Conservation (phyloP, 371 early-diverging fungal species). For the Encephalitozoon cuniculi region DNA sequence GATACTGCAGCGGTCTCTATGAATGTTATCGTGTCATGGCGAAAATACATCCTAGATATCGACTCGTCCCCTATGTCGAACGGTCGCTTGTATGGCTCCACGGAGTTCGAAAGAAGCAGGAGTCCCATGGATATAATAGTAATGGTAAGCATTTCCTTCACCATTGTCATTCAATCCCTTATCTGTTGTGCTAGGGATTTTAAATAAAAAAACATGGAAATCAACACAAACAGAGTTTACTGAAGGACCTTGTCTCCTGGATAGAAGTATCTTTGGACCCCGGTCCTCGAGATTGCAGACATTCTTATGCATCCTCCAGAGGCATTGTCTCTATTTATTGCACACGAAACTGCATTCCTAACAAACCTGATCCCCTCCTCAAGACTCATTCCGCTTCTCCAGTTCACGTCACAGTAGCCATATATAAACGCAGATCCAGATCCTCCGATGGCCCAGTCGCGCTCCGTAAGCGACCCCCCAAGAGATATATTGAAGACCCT, state of each 20-base stretch:
- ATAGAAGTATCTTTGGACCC: constrained; percentile 77
- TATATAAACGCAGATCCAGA: constrained; percentile 93
- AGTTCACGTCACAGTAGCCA: constrained; percentile 86
- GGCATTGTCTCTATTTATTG: constrained; percentile 90
- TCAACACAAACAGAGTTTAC: background rate
- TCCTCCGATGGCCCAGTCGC: constrained; percentile 87
- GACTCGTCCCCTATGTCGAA: background rate
- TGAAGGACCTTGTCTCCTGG: constrained; percentile 65
- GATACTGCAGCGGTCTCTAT: background rate
- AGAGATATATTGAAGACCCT: constrained; percentile 72
- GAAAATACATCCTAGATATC: background rate
- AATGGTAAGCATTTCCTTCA: background rate
- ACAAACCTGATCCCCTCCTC: constrained; percentile 86
- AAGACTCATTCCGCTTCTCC: constrained; percentile 70
- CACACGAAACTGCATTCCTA: constrained; percentile 79
- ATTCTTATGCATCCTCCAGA: constrained; percentile 94
- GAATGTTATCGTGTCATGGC: background rate
- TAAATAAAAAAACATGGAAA: background rate
- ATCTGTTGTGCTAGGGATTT: background rate
- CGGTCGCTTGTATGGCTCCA: background rate
- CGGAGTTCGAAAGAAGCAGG: background rate
- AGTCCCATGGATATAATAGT: background rate
- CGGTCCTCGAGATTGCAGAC: constrained; percentile 79
- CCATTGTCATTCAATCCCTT: background rate
- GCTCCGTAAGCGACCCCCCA: constrained; percentile 82